Evolutionary conservation across 495 filamentous ascomycete species (phyloP).

Genomic region (Talaromyces ruber): DNA sequence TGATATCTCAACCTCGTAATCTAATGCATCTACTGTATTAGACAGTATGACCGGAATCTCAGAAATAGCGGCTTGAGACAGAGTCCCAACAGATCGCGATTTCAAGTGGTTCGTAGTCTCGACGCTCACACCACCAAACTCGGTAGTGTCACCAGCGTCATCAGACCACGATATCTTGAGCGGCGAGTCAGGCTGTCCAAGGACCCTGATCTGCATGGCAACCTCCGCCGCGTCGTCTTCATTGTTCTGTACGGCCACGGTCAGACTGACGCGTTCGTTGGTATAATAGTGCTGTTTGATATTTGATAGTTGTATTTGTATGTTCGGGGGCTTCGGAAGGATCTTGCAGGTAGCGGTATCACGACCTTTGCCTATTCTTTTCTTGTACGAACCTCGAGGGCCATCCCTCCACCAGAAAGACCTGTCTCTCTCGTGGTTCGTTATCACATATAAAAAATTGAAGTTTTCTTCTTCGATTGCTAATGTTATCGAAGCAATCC

Average conservation of each 20-base stretch:
- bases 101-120: constrained; percentile 27
- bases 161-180: constrained; percentile 40
- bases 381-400: constrained; percentile 23
- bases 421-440: constrained; percentile 32
- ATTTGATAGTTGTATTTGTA: constrained; percentile 59
- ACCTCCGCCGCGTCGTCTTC: constrained; percentile 74
- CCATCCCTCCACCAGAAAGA: constrained; percentile 48
- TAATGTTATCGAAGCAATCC: constrained; percentile 55
- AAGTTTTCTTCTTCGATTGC: constrained; percentile 56
- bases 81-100: constrained; percentile 27
- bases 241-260: constrained; percentile 66
- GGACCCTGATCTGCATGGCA: constrained; percentile 56
- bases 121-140: constrained; percentile 16
- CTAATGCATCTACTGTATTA: constrained; percentile 40
- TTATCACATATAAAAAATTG: constrained; percentile 55
- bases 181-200: constrained; percentile 47
- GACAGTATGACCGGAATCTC: constrained; percentile 24
- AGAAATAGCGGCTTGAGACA: constrained; percentile 39
- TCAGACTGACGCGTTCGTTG: constrained; percentile 62
- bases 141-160: constrained; percentile 7
- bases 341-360: constrained; percentile 49
- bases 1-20: constrained; percentile 63
- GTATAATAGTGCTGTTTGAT: constrained; percentile 68
- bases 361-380: constrained; percentile 30
- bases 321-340: constrained; percentile 84